Evolutionary conservation across 2,329 filamentous ascomycete species (phyloP), one percentile per base, ranked within the genome.

Genomic region (Penicillium occitanis): DNA sequence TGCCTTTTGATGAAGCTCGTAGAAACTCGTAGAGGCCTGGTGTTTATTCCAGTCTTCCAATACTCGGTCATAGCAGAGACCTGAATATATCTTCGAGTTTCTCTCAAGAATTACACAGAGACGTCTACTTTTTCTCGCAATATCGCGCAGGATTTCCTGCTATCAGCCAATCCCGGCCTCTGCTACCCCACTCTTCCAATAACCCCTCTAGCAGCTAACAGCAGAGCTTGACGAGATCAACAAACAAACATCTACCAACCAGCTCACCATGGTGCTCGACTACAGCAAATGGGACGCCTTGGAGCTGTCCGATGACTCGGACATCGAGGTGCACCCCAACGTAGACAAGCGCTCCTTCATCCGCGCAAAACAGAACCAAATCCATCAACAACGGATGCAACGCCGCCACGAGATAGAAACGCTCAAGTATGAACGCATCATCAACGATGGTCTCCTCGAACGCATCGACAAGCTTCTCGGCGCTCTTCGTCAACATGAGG

Each of bases 301-400:
- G 75, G 95, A 99, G 88, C 89, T 99, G 76, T 97, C 92, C 75
- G 95, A 99, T 80, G 95, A 99, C 81, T 97, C 93, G 61, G 95
- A 99, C 75, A 90, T 99, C 73, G 95, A 99, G 82, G 95, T 98
- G 61, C 95, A 99, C 80, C 95, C 95, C 68, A 99, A 99, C 77
- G 95, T 99, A 77, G 95, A 99, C 83, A 99, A 99, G 80, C 88
- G 90, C 61, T 98, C 94, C 68, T 99, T 99, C 80, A 99, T 99
- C 78, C 92, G 94, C 70, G 96, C 95, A 70, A 99, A 99, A 82
- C 95, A 98, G 82, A 90, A 89, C 73, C 93, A 99, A 81, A 99
- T 99, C 73, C 95, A 99, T 79, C 88, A 93, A 75, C 90, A 97
- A 77, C 90, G 95, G 64, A 85, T 89, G 71, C 90, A 96, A 74